Evolutionary conservation across 257 asterid genomes (phyloP), one percentile per base, ranked within the genome.

Genomic region (Paraleonurus japonicus): DNA sequence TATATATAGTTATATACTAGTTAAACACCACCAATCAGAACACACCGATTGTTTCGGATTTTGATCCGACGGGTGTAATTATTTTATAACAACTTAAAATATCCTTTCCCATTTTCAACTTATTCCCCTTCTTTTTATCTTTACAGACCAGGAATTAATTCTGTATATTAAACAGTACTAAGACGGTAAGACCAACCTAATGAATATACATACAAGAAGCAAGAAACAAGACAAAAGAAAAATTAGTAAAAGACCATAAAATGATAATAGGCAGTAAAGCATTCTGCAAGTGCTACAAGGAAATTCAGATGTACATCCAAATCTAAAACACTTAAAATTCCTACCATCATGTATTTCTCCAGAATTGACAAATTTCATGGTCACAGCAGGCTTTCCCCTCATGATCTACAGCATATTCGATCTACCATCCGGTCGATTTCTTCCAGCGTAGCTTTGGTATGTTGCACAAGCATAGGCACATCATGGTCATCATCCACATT

Each of bases 351-450:
- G 83, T n/a, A 89, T 72, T 83, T 89, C 96, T 60, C 99, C 99
- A 70, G 88, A 87, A 78, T 92, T 86, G 62, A 90, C 83, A 72
- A 95, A 87, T 87, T 95, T 95, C 76, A 92, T 97, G 19, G 96
- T 89, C 32, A 92, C 99, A 65, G 88, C 75, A 70, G 98, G 98
- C 66, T 81, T 84, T 20, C 98, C n/a, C 99, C 57, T 85, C 93
- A 63, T 85, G 96, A 78, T 84, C 92, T 60, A 94, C 99, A 54
- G 82, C 91, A 80, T 84, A 72, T 81, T 95, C 99, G 54, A 95
- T 95, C 88, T 89, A 89, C 98, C 98, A 93, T 89, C 60, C 79
- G 67, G 30, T 93, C 93, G 26, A 90, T 89, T 76, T 93, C 98
- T 74, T 89, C 89, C 75, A 90, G 75, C 86, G 89, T 84, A 54